phyloP scores from a whole-genome alignment of 306 rosid genomes.

The Hylodesmum podocarpum region DNA sequence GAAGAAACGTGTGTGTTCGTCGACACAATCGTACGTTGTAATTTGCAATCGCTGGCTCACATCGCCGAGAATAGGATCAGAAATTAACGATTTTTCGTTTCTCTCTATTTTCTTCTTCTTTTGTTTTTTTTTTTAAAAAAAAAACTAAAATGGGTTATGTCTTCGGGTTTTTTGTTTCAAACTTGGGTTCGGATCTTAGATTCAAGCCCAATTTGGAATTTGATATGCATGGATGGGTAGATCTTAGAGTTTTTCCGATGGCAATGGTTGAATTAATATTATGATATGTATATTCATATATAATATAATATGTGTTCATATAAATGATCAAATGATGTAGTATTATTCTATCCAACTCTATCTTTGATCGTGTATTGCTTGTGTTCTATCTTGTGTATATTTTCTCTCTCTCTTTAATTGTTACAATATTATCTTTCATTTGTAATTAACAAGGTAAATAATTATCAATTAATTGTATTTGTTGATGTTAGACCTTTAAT shows the following conservation, averaged over 20 bases:
- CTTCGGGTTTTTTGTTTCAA: conserved; percentile 22
- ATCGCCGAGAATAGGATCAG: conserved; percentile 39
- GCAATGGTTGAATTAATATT: conserved; percentile 34
- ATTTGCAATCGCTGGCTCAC: conserved; percentile 57
- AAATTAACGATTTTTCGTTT: background rate
- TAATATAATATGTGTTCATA: background rate
- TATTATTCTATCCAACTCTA: background rate
- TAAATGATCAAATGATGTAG: background rate
- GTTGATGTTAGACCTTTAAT: too few relatives aligned
- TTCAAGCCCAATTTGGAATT: conserved; percentile 29
- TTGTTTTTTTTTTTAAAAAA: background rate
- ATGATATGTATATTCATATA: conserved; percentile 20
- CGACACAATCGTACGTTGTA: conserved; percentile 62
- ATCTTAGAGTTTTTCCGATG: conserved; percentile 7
- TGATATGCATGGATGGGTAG: conserved; percentile 4
- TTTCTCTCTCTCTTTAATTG: too few relatives aligned
- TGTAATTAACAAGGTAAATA: too few relatives aligned
- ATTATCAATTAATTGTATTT: background rate
- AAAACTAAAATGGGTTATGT: background rate
- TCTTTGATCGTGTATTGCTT: background rate
- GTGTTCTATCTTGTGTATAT: background rate
- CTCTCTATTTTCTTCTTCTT: background rate
- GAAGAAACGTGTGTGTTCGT: conserved; percentile 63
- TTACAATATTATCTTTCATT: background rate
- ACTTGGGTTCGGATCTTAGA: conserved; percentile 26